Conservation (phyloP, 2,329 filamentous ascomycete species). For the Beauveria sp. region DNA sequence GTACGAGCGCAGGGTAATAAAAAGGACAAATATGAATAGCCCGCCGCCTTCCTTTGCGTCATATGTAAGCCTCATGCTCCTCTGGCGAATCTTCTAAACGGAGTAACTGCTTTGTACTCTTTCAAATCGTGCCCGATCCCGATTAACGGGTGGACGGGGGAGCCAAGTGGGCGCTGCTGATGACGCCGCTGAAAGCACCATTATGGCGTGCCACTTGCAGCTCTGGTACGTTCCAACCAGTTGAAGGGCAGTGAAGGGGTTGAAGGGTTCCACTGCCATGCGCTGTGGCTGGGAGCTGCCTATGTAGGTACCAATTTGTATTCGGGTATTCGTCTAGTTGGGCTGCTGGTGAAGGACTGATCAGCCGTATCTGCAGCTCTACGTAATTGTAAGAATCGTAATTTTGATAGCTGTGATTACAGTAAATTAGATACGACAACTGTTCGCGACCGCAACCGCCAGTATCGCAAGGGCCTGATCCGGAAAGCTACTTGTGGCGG, state of each 20-base stretch:
- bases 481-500: background rate
- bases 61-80: background rate
- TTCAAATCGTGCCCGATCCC: background rate
- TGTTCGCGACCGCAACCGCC: background rate
- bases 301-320: background rate
- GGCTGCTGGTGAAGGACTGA: background rate
- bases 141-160: background rate
- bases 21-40: background rate
- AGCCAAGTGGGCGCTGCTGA: background rate
- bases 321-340: background rate
- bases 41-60: background rate
- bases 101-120: too few species aligned
- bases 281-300: background rate
- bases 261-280: slow-evolving; percentile 1
- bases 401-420: too few species aligned
- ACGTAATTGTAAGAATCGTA: too few species aligned
- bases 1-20: background rate
- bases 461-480: background rate
- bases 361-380: too few species aligned
- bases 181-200: background rate
- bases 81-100: too few species aligned
- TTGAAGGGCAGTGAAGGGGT: background rate
- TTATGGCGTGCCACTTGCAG: slow-evolving; percentile 6
- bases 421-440: background rate
- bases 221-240: too few species aligned